These are phyloP conservation scores for Mychonastes homosphaera DNA, from an alignment of 139 green algal species.

Conservation along the genomic window DNA sequence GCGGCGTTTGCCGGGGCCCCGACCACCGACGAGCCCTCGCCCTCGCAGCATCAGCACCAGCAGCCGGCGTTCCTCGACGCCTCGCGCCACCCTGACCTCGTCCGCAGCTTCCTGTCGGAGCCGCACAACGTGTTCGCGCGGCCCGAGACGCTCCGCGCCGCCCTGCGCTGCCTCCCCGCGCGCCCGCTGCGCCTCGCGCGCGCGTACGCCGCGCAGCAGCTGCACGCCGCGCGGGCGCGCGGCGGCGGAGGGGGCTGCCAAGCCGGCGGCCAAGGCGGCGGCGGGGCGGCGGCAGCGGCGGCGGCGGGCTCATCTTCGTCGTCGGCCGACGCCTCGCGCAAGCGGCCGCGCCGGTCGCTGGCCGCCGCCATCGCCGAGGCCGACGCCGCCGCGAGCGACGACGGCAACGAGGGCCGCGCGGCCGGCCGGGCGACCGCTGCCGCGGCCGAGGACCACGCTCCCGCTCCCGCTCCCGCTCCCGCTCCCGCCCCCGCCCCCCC, in stretches of 20 bases:
- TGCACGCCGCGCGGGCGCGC: slow-evolving; percentile 3
- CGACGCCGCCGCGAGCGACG: slow-evolving; percentile 1
- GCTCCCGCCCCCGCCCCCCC: too few relatives aligned
- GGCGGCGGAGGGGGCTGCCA: not conserved
- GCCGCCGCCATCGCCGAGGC: too few relatives aligned
- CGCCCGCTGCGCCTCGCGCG: slow-evolving; percentile 41
- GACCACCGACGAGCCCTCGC: not conserved
- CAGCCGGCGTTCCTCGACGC: not conserved
- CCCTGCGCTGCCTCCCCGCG: slow-evolving; percentile 35
- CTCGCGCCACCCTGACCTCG: slow-evolving; percentile 3
- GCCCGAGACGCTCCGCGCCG: slow-evolving; percentile 31
- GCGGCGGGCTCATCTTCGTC: too few relatives aligned
- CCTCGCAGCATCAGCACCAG: not conserved
- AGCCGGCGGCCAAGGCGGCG: not conserved
- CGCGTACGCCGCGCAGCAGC: slow-evolving; percentile 33
- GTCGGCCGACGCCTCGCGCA: too few relatives aligned
- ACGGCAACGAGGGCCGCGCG: not conserved
- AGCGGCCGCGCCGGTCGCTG: too few relatives aligned
- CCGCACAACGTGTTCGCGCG: slow-evolving; percentile 30
- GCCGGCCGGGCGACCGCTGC: not conserved
- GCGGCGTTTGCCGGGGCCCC: not conserved
- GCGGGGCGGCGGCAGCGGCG: not conserved
- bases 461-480: too few relatives aligned
- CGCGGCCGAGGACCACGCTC: too few relatives aligned
- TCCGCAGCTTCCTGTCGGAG: slow-evolving; percentile 34